These are phyloP conservation scores for Nakazawaea ishiwadae DNA, from an alignment of 805 yeast species.

Conservation along the genomic window DNA sequence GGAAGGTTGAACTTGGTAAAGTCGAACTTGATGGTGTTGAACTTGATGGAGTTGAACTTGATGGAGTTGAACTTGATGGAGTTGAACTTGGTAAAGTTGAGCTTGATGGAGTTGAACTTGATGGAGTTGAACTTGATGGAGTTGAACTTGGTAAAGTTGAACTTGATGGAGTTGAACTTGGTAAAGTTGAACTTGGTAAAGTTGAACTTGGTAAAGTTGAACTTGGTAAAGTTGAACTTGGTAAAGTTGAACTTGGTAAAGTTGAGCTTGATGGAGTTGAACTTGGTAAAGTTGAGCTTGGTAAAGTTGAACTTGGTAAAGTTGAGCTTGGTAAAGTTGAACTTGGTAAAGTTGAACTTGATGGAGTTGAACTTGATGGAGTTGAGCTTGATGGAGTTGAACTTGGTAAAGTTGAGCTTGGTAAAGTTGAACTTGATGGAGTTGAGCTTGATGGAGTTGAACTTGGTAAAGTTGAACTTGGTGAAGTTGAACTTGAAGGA, in stretches of 20 bases:
- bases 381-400: neutral
- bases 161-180: neutral
- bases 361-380: slow-evolving; percentile 2
- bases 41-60: neutral
- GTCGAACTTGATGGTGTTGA: neutral
- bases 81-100: neutral
- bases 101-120: neutral
- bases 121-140: neutral
- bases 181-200: neutral
- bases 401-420: no score
- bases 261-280: neutral
- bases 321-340: neutral
- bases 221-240: neutral
- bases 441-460: neutral
- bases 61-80: neutral
- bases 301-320: neutral
- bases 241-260: neutral
- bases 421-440: neutral
- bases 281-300: neutral
- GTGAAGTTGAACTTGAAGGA: neutral
- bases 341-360: neutral
- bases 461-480: neutral
- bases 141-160: neutral
- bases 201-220: neutral
- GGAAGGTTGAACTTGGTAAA: neutral